These are phyloP conservation scores for Aspergillus fischeri DNA, from an alignment of 2,329 filamentous ascomycete species.

Conservation along the genomic window DNA sequence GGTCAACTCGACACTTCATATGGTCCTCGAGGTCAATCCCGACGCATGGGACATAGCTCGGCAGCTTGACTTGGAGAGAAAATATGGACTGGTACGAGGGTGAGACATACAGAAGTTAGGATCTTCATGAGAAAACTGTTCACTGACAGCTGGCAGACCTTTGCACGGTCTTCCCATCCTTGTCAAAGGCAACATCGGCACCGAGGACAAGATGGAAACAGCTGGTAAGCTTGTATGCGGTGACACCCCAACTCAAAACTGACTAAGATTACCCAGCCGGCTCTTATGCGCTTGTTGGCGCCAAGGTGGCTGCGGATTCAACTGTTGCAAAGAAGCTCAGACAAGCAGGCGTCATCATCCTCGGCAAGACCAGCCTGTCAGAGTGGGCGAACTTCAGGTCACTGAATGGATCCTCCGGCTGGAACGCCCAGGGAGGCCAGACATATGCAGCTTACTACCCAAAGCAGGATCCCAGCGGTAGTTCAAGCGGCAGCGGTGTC, in stretches of 20 bases:
- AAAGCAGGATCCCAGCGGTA: constrained; percentile 59
- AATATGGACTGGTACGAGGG: constrained; percentile 45
- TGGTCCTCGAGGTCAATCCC: constrained; percentile 54
- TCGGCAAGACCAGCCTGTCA: constrained; percentile 63
- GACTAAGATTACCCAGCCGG: constrained; percentile 43
- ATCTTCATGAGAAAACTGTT: background rate
- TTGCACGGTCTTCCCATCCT: constrained; percentile 63
- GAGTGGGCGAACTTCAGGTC: constrained; percentile 64
- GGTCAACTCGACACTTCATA: constrained; percentile 50
- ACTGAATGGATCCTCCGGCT: constrained; percentile 54
- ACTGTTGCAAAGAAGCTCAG: constrained; percentile 59
- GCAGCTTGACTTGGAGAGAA: constrained; percentile 46
- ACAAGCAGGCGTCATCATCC: constrained; percentile 57
- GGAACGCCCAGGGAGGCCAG: constrained; percentile 63
- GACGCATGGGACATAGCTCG: constrained; percentile 50
- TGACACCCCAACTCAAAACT: background rate
- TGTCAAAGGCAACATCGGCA: constrained; percentile 66
- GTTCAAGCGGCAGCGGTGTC: constrained; percentile 60
- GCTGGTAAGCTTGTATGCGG: constrained; percentile 33
- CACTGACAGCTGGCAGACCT: constrained; percentile 34
- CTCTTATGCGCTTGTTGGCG: constrained; percentile 59
- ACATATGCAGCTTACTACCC: constrained; percentile 58
- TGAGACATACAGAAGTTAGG: constrained; percentile 12
- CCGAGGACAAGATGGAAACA: constrained; percentile 59
- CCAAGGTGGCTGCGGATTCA: constrained; percentile 54